Percentiles rank a stretch among this genome's conserved stretches.
Evolutionary conservation across 257 asterid species (phyloP).

Genomic region (Voacanga thouarsii): DNA sequence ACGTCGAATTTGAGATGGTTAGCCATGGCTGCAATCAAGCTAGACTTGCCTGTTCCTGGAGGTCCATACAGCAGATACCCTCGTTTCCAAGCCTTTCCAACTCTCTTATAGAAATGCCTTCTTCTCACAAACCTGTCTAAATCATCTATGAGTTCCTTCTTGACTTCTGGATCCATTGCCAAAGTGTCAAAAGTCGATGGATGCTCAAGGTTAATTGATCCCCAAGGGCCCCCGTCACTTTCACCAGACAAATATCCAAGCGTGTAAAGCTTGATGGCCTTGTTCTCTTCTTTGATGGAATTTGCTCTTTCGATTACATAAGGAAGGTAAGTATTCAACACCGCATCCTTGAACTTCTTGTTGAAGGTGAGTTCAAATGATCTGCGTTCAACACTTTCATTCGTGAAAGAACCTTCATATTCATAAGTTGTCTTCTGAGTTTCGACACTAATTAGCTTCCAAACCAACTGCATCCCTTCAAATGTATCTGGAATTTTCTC

Average conservation of each 20-base stretch:
- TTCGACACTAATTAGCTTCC: conserved; percentile 19
- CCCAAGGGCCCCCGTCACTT: conserved; percentile 1
- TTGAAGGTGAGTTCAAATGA: conserved; percentile 26
- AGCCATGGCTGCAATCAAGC: conserved; percentile 79
- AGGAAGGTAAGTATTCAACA: conserved; percentile 22
- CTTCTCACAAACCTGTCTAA: conserved; percentile 46
- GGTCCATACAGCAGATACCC: conserved; percentile 76
- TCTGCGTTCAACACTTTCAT: conserved; percentile 7
- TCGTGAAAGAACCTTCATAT: background rate
- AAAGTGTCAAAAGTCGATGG: conserved; percentile 47
- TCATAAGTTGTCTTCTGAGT: conserved; percentile 10
- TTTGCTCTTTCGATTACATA: conserved; percentile 23
- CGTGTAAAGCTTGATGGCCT: conserved; percentile 17
- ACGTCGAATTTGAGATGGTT: conserved; percentile 59
- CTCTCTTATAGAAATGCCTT: conserved; percentile 50
- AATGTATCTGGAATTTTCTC: conserved; percentile 24
- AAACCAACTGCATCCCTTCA: conserved; percentile 17
- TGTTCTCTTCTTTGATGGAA: conserved; percentile 21
- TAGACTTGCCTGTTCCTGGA: conserved; percentile 89
- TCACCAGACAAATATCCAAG: conserved; percentile 9
- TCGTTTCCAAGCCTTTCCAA: conserved; percentile 79
- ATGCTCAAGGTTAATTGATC: conserved; percentile 30
- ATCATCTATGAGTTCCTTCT: conserved; percentile 40
- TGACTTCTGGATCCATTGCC: conserved; percentile 46
- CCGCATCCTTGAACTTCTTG: conserved; percentile 14